Evolutionary conservation across 139 green algal genomes (phyloP).

Genomic region (Astrephomene gubernaculifera): DNA sequence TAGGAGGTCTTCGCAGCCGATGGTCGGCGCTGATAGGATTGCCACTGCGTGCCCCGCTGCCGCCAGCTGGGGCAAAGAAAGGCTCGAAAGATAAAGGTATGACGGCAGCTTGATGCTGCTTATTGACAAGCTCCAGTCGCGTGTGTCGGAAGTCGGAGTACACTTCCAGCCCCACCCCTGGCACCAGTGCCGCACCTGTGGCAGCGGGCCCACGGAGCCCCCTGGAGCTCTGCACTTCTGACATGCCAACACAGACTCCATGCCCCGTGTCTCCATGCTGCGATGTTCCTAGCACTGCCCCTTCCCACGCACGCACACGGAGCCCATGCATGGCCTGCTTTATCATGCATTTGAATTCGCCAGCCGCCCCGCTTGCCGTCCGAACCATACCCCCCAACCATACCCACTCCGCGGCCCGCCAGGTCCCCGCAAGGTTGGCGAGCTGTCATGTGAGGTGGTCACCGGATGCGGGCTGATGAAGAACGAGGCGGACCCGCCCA

Average conservation of each 20-base stretch:
- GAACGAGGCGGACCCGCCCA: conserved; percentile 63
- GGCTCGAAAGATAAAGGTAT: conserved; percentile 54
- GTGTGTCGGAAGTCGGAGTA: too few relatives aligned
- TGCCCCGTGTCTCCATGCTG: background rate
- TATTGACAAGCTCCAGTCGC: too few relatives aligned
- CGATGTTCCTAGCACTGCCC: too few relatives aligned
- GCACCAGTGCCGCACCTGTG: too few relatives aligned
- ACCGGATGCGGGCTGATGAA: conserved; percentile 69
- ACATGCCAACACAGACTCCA: background rate
- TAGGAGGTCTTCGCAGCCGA: conserved; percentile 48
- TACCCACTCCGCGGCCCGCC: background rate
- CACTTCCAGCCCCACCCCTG: too few relatives aligned
- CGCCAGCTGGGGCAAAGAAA: conserved; percentile 45
- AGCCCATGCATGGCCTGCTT: too few relatives aligned
- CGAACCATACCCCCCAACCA: background rate
- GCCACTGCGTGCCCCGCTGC: conserved; percentile 51
- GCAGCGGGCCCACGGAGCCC: too few relatives aligned
- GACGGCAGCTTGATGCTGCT: too few relatives aligned
- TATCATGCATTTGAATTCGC: too few relatives aligned
- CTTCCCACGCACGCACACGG: too few relatives aligned
- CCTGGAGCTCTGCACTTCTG: too few relatives aligned
- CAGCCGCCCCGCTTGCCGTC: too few relatives aligned
- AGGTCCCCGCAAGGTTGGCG: conserved; percentile 57
- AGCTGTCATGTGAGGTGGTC: conserved; percentile 59
- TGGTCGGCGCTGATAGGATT: conserved; percentile 48